Evolutionary conservation across 140 eudicot species (phyloP), one percentile per base, ranked within the genome.

Genomic region (Ambrosia hybrid): DNA sequence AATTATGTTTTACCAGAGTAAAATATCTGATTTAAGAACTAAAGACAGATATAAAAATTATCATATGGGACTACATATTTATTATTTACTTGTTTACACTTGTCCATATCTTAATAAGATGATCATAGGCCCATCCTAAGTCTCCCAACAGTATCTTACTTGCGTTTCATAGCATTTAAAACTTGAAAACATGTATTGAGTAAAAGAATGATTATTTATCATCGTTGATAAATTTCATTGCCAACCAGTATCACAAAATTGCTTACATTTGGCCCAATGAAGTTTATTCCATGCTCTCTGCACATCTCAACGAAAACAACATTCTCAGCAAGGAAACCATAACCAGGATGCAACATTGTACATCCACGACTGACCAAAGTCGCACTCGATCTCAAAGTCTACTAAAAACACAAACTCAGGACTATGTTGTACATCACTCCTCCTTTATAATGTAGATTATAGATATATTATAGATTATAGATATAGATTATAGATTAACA

Each of bases 291-390:
- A 78, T 93, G 99, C 73, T 88, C 97, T 78, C 86, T 71, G 70
- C 99, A 93, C 99, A 88, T 93, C 78, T 88, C 97, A 71, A 93
- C 99, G 88, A 93, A 93, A 79, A 21, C 79, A 71, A 97, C 99
- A 86, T 93, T 93, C 80, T 93, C 99, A 59, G 99, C 73, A 71
- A 93, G 99, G 81, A 93, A 93, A 38, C 96, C 99, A 83, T 93
- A 93, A 81, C 99, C 99, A 81, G 99, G 99, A 78, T 93, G 99
- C 79, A 93, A 82, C 99, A 93, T 93, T 10, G 97, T 93, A 79
- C 97, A 93, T 69, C 96, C 94, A 56, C 94, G 91, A 73, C 92
- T 90, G 57, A 83, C 26, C 26, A 21, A 21, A 21, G 26, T 21
- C 26, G 26, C 26, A 21, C 26, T 21, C 26, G 26, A 21, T 21